phyloP scores from a whole-genome alignment of 305 asterid genomes.

The Plantago lanceolata region DNA sequence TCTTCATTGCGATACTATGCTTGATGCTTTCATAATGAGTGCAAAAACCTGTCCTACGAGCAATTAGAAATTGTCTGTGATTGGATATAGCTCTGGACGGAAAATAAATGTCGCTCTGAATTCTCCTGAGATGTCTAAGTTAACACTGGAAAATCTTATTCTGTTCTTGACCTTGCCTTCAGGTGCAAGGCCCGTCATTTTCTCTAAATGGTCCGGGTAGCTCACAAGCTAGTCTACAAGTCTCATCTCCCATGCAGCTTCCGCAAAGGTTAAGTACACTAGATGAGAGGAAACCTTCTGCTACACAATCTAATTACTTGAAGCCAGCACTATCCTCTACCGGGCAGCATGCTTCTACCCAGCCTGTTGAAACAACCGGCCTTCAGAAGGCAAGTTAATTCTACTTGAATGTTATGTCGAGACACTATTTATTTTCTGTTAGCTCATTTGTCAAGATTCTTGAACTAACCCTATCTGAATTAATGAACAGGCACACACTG shows the following conservation, averaged over 20 bases:
- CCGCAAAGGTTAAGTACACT: conserved; percentile 55
- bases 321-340: conserved; percentile 58
- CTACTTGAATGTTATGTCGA: conserved; percentile 11
- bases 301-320: conserved; percentile 41
- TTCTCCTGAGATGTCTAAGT: not conserved
- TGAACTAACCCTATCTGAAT: conserved; percentile 25
- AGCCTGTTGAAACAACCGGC: conserved; percentile 47
- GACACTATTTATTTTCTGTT: conserved; percentile 13
- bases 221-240: conserved; percentile 47
- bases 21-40: too few relatives aligned
- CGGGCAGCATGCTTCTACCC: conserved; percentile 43
- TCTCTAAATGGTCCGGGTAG: conserved; percentile 51
- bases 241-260: conserved; percentile 51
- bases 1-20: too few relatives aligned
- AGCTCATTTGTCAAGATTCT: conserved; percentile 8
- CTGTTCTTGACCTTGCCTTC: conserved; percentile 12
- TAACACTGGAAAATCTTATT: not conserved
- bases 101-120: too few relatives aligned
- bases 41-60: too few relatives aligned
- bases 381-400: conserved; percentile 64
- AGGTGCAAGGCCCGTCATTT: conserved; percentile 51
- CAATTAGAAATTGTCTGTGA: too few relatives aligned
- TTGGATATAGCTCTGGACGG: too few relatives aligned
- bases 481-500: conserved; percentile 55
- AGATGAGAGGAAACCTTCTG: conserved; percentile 70